Evolutionary conservation across 1,284 basidiomycete species (phyloP).

Genomic region (Pterulicium gracile): DNA sequence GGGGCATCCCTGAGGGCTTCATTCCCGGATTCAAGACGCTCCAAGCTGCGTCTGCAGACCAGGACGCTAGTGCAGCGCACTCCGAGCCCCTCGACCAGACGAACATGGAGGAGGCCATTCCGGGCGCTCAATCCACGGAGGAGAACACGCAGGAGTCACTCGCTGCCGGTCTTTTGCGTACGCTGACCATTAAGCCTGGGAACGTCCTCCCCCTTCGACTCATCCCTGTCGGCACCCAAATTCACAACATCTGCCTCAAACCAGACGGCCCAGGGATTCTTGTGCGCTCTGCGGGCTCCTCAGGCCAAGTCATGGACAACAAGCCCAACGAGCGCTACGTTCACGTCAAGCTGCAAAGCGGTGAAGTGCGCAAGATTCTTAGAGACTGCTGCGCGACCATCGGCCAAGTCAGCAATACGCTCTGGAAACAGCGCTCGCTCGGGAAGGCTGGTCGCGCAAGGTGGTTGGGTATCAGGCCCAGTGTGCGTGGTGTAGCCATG

Average conservation of each 20-base stretch:
- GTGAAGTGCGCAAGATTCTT: slow-evolving; percentile 84
- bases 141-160: slow-evolving; percentile 37
- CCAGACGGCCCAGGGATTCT: slow-evolving; percentile 75
- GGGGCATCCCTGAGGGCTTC: slow-evolving; percentile 70
- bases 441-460: slow-evolving; percentile 90
- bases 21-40: slow-evolving; percentile 47
- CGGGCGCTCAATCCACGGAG: slow-evolving; percentile 12
- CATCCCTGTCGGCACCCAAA: slow-evolving; percentile 85
- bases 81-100: slow-evolving; percentile 1
- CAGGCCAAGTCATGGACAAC: slow-evolving; percentile 74
- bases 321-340: slow-evolving; percentile 61
- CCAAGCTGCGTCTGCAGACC: slow-evolving; percentile 21
- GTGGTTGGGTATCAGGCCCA: slow-evolving; percentile 83
- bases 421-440: slow-evolving; percentile 78
- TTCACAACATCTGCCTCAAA: slow-evolving; percentile 79
- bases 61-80: slow-evolving; percentile 13
- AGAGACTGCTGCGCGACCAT: slow-evolving; percentile 83
- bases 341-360: slow-evolving; percentile 83
- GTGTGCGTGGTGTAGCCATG: slow-evolving; percentile 96
- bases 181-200: slow-evolving; percentile 80
- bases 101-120: slow-evolving; percentile 8
- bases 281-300: slow-evolving; percentile 85
- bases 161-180: slow-evolving; percentile 80
- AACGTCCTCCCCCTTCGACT: slow-evolving; percentile 90
- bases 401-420: slow-evolving; percentile 86